Conservation (phyloP, 2,329 filamentous ascomycete species). For the Fusarium goolgardi region DNA sequence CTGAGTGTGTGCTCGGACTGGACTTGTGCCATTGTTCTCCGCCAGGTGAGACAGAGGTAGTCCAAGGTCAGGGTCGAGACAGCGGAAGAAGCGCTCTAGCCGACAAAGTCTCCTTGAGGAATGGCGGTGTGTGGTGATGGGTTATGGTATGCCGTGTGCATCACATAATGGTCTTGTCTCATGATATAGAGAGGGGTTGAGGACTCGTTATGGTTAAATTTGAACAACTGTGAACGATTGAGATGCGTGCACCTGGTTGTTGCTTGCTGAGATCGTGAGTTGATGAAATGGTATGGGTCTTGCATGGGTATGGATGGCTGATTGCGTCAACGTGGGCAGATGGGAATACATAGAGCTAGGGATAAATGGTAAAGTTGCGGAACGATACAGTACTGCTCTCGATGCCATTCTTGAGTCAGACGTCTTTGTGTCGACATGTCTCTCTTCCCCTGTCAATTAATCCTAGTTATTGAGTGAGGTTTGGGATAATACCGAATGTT, state of each 20-base stretch:
- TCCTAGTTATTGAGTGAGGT: conserved; percentile 19
- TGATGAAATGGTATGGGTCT: conserved; percentile 21
- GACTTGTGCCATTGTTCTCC: conserved; percentile 36
- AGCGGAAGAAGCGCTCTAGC: conserved; percentile 34
- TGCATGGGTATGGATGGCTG: conserved; percentile 28
- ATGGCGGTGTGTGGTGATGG: conserved; percentile 44
- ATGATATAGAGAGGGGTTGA: conserved; percentile 28
- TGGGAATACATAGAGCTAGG: neutral
- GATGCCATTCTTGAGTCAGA: conserved; percentile 13
- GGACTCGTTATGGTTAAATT: conserved; percentile 9
- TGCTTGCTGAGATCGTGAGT: conserved; percentile 18
- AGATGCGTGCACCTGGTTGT: conserved; percentile 20
- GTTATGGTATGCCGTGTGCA: conserved; percentile 33
- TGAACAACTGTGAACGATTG: conserved; percentile 11
- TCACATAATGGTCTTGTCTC: conserved; percentile 38
- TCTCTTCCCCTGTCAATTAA: conserved; percentile 2
- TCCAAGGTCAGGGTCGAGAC: conserved; percentile 2
- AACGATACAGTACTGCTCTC: neutral
- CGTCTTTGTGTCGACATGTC: conserved; percentile 16
- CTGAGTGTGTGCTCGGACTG: conserved; percentile 21
- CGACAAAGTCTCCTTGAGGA: conserved; percentile 32
- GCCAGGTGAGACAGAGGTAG: conserved; percentile 39
- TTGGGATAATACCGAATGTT: conserved; percentile 26
- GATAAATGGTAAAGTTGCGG: conserved; percentile 13
- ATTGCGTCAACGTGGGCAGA: conserved; percentile 32